These are phyloP conservation scores for Quercus mongolica DNA, from an alignment of 306 rosid species.

Conservation along the genomic window DNA sequence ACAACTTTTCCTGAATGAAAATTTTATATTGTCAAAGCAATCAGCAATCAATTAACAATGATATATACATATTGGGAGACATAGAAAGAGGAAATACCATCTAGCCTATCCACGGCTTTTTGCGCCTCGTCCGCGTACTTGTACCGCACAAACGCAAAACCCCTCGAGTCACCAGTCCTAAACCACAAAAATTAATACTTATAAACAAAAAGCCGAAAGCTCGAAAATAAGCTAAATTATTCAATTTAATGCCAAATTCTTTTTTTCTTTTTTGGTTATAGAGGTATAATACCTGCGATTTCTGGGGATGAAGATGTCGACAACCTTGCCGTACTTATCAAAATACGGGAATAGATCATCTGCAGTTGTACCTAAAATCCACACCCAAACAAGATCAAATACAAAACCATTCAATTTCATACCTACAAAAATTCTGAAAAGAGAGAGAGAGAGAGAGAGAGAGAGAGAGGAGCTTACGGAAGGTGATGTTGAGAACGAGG, in stretches of 20 bases:
- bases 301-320: slow-evolving; percentile 87
- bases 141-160: slow-evolving; percentile 91
- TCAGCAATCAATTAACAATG: background rate
- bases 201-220: background rate
- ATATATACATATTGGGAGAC: background rate
- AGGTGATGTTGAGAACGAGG: slow-evolving; percentile 88
- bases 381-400: background rate
- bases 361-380: slow-evolving; percentile 64
- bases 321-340: slow-evolving; percentile 87
- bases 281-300: slow-evolving; percentile 61
- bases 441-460: background rate
- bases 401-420: background rate
- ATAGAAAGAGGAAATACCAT: slow-evolving; percentile 34
- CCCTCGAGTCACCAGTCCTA: slow-evolving; percentile 90
- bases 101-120: slow-evolving; percentile 86
- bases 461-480: slow-evolving; percentile 41
- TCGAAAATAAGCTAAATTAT: background rate
- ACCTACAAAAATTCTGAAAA: background rate
- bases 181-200: background rate
- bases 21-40: background rate
- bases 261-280: too few relatives aligned
- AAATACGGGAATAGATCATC: slow-evolving; percentile 86
- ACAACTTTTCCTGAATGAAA: slow-evolving; percentile 64
- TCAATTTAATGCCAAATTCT: background rate
- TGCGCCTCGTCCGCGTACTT: slow-evolving; percentile 90